Evolutionary conservation across 2,329 filamentous ascomycete genomes (phyloP).

Genomic region (Decorospora gaudefroyi): DNA sequence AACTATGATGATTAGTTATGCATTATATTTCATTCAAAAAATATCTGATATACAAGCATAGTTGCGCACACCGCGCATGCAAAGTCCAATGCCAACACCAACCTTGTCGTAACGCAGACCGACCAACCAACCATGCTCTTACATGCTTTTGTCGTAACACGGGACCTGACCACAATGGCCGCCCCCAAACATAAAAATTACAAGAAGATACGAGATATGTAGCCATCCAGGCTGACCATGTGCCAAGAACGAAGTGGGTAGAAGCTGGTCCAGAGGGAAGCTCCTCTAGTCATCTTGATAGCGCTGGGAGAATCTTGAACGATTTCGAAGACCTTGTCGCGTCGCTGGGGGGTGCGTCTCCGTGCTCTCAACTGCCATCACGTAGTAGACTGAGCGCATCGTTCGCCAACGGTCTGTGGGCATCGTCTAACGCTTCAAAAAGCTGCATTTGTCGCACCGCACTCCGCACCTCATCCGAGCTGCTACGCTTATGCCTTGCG

Average conservation of each 20-base stretch:
- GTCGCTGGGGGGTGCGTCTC: not conserved
- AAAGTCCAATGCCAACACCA: slow-evolving; percentile 19
- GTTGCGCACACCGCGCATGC: slow-evolving; percentile 7
- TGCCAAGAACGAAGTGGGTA: slow-evolving; percentile 8
- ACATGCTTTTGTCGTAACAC: slow-evolving; percentile 31
- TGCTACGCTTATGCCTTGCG: slow-evolving; percentile 66
- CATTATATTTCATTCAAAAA: slow-evolving; percentile 17
- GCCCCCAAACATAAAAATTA: slow-evolving; percentile 28
- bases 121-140: slow-evolving; percentile 21
- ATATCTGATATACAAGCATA: slow-evolving; percentile 2
- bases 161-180: slow-evolving; percentile 13
- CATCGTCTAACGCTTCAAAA: not conserved
- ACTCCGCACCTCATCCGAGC: slow-evolving; percentile 1
- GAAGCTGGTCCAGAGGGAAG: slow-evolving; percentile 7
- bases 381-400: not conserved
- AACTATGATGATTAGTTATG: slow-evolving; percentile 17
- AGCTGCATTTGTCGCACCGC: slow-evolving; percentile 2
- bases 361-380: not conserved
- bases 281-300: slow-evolving; percentile 13
- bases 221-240: slow-evolving; percentile 7
- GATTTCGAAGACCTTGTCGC: not conserved
- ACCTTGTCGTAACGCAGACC: slow-evolving; percentile 13
- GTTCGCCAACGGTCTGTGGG: not conserved
- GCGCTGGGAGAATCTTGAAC: not conserved
- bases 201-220: slow-evolving; percentile 26